A percentile compares a stretch with the other conserved stretches of the same genome.
Evolutionary conservation across 2,329 filamentous ascomycete species (phyloP).

Genomic region (Incumbomyces lentus): DNA sequence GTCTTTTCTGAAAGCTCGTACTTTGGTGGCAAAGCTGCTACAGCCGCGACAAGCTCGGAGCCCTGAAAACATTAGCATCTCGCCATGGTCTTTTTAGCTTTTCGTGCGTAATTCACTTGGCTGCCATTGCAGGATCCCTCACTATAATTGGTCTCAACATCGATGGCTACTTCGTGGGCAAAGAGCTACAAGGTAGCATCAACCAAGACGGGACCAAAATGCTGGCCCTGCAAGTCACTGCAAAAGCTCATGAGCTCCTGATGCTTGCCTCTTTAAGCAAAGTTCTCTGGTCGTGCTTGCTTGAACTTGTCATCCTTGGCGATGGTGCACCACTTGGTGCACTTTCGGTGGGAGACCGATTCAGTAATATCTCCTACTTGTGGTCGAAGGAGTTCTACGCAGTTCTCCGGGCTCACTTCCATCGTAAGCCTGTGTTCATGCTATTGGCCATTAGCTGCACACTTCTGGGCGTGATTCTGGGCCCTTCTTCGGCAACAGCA

Average conservation of each 20-base stretch:
- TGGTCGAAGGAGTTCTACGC: slow-evolving; percentile 20
- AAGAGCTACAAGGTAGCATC: slow-evolving; percentile 13
- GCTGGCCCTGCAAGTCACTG: slow-evolving; percentile 20
- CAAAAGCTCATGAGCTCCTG: slow-evolving; percentile 21
- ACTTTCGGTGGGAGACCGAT: slow-evolving; percentile 17
- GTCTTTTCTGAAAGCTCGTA: no score
- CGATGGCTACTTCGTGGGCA: slow-evolving; percentile 19
- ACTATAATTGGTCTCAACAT: slow-evolving; percentile 18
- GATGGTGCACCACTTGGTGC: slow-evolving; percentile 21
- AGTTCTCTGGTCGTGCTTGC: slow-evolving; percentile 18
- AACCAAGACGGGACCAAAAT: slow-evolving; percentile 21
- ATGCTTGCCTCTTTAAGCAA: slow-evolving; percentile 21
- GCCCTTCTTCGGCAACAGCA: slow-evolving; percentile 20
- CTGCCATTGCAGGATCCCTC: slow-evolving; percentile 14
- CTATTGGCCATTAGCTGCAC: slow-evolving; percentile 16
- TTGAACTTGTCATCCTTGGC: slow-evolving; percentile 15
- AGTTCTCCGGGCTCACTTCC: slow-evolving; percentile 9
- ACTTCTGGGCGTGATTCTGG: slow-evolving; percentile 17
- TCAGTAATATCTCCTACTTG: slow-evolving; percentile 19
- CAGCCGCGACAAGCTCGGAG: not conserved
- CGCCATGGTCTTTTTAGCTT: not conserved
- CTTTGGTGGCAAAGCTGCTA: not conserved
- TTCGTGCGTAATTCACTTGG: slow-evolving; percentile 11
- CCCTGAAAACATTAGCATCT: slow-evolving; percentile 8
- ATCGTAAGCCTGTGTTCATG: slow-evolving; percentile 11